Conservation (phyloP, 2,329 filamentous ascomycete species). For the Botrytis squamosa region DNA sequence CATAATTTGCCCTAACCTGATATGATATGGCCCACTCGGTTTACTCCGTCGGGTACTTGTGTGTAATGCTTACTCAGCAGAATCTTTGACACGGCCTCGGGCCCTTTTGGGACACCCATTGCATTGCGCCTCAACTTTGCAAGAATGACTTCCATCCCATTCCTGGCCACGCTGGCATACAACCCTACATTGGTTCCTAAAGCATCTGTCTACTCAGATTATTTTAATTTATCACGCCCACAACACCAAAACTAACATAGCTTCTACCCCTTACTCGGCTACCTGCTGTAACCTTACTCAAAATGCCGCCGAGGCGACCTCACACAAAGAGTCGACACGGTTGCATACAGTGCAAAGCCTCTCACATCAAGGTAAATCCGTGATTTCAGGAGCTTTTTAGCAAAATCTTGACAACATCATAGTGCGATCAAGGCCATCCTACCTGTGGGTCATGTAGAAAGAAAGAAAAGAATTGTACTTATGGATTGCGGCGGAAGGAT, state of each 20-base stretch:
- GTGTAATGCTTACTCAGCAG: neutral
- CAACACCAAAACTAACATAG: neutral
- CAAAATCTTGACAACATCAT: neutral
- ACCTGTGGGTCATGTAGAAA: neutral
- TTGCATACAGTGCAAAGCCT: neutral
- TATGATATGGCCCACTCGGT: too few species aligned
- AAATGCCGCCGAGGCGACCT: neutral
- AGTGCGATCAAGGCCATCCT: neutral
- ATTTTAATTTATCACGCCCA: neutral
- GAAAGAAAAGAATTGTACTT: neutral
- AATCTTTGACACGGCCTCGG: neutral
- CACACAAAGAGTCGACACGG: neutral
- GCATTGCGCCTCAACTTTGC: neutral
- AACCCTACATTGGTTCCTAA: neutral
- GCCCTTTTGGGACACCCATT: neutral
- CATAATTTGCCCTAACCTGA: too few species aligned
- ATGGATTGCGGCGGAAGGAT: neutral
- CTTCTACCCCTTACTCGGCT: neutral
- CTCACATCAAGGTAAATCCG: neutral
- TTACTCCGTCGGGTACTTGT: too few species aligned
- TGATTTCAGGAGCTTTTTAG: neutral
- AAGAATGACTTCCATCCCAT: neutral
- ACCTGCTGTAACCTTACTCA: neutral
- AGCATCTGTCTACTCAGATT: neutral
- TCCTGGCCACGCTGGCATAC: neutral